Conservation (phyloP, 805 yeast species). For the Suhomyces tanzawaensis region DNA sequence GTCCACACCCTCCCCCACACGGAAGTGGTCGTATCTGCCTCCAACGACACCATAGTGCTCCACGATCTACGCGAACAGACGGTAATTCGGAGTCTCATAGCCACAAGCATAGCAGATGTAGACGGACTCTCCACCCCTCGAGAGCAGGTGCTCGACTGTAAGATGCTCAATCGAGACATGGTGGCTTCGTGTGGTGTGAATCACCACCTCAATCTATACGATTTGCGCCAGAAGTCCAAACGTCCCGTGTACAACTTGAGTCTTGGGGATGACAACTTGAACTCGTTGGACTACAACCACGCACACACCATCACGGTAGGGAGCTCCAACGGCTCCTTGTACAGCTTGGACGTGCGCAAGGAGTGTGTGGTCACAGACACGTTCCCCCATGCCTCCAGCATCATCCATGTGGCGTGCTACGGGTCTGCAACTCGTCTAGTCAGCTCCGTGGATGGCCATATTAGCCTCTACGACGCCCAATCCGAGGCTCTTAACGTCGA, state of each 20-base stretch:
- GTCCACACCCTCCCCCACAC: constrained; percentile 5
- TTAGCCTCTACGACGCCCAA: background rate
- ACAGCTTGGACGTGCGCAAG: constrained; percentile 24
- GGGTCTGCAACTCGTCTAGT: background rate
- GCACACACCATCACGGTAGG: constrained; percentile 14
- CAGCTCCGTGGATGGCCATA: constrained; percentile 1
- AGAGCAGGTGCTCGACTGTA: constrained; percentile 21
- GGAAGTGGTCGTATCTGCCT: constrained; percentile 5
- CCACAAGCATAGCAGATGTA: background rate
- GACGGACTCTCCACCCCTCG: background rate
- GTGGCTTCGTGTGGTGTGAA: constrained; percentile 26
- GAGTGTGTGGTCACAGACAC: constrained; percentile 5
- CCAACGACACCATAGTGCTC: constrained; percentile 11
- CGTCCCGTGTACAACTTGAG: constrained; percentile 15
- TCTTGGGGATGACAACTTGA: constrained; percentile 25
- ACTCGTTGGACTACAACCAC: constrained; percentile 14
- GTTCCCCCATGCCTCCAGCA: constrained; percentile 1
- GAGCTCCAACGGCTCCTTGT: constrained; percentile 21
- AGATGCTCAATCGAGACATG: constrained; percentile 18
- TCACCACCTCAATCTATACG: constrained; percentile 22
- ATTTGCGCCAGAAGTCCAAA: constrained; percentile 14
- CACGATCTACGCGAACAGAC: constrained; percentile 21
- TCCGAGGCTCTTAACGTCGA: background rate
- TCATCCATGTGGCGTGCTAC: constrained; percentile 4
- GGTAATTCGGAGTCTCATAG: constrained; percentile 8